A percentile compares a stretch with the other conserved stretches of the same genome.
Conservation (phyloP, 768 basidiomycete species). For the Cyclocybe aegerita region DNA sequence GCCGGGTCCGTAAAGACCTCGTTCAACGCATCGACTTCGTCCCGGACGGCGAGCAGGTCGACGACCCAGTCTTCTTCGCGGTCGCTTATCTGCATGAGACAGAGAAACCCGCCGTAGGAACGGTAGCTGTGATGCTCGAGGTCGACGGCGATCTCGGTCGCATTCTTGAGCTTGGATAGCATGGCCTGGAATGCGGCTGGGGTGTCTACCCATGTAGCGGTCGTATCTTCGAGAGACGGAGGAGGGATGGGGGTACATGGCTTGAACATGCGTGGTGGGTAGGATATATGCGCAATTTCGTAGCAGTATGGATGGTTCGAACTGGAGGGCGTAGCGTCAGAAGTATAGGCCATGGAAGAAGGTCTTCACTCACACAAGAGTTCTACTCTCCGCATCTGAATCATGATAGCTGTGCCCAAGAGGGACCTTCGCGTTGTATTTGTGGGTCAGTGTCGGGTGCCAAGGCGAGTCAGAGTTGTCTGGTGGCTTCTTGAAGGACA, state of each 20-base stretch:
- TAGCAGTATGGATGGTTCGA: constrained; percentile 78
- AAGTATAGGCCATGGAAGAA: neutral
- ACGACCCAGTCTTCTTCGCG: constrained; percentile 84
- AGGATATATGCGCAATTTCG: constrained; percentile 75
- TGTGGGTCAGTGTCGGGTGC: constrained; percentile 68
- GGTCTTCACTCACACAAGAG: constrained; percentile 11
- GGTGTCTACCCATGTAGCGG: constrained; percentile 73
- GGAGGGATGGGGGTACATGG: constrained; percentile 49
- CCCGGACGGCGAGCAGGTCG: constrained; percentile 74
- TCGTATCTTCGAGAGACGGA: constrained; percentile 59
- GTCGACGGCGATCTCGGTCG: constrained; percentile 88
- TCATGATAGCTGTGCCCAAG: constrained; percentile 52
- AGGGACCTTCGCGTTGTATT: constrained; percentile 83
- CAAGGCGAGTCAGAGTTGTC: constrained; percentile 66
- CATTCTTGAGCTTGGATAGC: constrained; percentile 62
- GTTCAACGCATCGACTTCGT: constrained; percentile 72
- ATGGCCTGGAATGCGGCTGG: constrained; percentile 54
- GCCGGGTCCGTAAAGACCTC: constrained; percentile 83
- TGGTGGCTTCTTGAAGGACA: constrained; percentile 57
- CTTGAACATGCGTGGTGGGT: constrained; percentile 65
- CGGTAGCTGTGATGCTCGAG: constrained; percentile 92
- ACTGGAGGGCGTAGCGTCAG: constrained; percentile 17
- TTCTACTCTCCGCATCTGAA: constrained; percentile 12
- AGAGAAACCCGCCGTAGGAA: constrained; percentile 83
- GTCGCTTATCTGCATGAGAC: constrained; percentile 91